These are phyloP conservation scores for Hagleromyces aurorensis DNA, from an alignment of 805 yeast species.

Conservation along the genomic window DNA sequence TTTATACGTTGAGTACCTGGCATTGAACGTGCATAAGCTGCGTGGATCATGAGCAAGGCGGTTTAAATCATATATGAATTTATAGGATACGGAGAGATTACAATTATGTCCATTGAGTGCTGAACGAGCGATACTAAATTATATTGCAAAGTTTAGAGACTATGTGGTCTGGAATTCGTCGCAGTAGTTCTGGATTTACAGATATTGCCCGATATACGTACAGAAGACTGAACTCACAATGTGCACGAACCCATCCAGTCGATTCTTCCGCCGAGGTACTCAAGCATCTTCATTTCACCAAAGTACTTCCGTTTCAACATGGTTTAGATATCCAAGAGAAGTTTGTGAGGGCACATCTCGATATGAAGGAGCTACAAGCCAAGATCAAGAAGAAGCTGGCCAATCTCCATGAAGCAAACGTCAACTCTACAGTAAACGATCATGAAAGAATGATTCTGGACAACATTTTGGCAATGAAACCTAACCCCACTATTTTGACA, in stretches of 20 bases:
- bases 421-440: constrained; percentile 32
- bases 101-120: too few species aligned
- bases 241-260: constrained; percentile 32
- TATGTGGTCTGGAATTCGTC: too few species aligned
- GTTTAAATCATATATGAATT: too few species aligned
- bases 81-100: too few species aligned
- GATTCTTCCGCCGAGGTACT: constrained; percentile 30
- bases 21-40: too few species aligned
- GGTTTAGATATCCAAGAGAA: constrained; percentile 52
- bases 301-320: constrained; percentile 33
- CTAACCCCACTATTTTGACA: constrained; percentile 63
- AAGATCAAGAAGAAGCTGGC: constrained; percentile 38
- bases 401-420: constrained; percentile 33
- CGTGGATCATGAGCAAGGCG: too few species aligned
- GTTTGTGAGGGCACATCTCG: constrained; percentile 49
- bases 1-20: too few species aligned
- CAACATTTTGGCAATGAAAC: constrained; percentile 40
- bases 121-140: too few species aligned
- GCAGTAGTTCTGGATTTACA: too few species aligned
- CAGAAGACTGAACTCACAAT: too few species aligned
- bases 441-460: constrained; percentile 40
- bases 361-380: constrained; percentile 45
- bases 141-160: too few species aligned
- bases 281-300: constrained; percentile 39
- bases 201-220: too few species aligned